Base-by-base conservation (phyloP, 805 yeast genomes). In the Priceomyces melissophilus region DNA sequence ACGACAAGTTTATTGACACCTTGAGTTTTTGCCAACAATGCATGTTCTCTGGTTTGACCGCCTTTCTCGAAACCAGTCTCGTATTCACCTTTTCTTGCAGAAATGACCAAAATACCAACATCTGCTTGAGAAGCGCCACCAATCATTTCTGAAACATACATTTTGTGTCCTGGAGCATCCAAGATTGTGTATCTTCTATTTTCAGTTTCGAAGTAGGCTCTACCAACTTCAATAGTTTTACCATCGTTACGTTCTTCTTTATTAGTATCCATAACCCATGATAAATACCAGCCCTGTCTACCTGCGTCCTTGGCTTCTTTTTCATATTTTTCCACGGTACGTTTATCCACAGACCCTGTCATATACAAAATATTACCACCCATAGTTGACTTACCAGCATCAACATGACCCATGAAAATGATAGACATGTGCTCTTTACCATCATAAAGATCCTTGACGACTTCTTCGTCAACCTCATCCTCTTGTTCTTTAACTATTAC, bases 101-200 rank as follows among this genome's bases (percentile, higher is more conserved):
- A 87, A 54, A 93, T 93, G 37, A 93, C 99, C 58, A 93, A 78
- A 51, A 93, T 81, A 71, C 99, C 99, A 43, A 91, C 93, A 71
- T 93, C 99, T 28, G 99, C 99, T 73, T 93, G 99, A 35, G 98
- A 90, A 13, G 99, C 99, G 67, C 99, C 99, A 57, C 98, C 98
- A 75, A 93, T 93, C 99, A 93, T 93, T 67, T 89, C 95, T 41
- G 97, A 88, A 48, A 93, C 97, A 63, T 93, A 93, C 88, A 93
- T 85, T 73, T 93, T 93, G 76, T 93, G 99, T 39, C 99, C 99
- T 50, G 99, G 99, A 7, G 99, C 99, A 67, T 93, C 99, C 64
- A 93, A 80, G 53, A 93, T 89, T 33, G 99, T 91, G 74, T 93
- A 93, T 68, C 98, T 84, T 73, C 99, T 85, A 73, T 87, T 89